Percentiles rank a stretch among this genome's conserved stretches.
Evolutionary conservation across 1,284 basidiomycete species (phyloP).

Genomic region (Gomphus bonarii): DNA sequence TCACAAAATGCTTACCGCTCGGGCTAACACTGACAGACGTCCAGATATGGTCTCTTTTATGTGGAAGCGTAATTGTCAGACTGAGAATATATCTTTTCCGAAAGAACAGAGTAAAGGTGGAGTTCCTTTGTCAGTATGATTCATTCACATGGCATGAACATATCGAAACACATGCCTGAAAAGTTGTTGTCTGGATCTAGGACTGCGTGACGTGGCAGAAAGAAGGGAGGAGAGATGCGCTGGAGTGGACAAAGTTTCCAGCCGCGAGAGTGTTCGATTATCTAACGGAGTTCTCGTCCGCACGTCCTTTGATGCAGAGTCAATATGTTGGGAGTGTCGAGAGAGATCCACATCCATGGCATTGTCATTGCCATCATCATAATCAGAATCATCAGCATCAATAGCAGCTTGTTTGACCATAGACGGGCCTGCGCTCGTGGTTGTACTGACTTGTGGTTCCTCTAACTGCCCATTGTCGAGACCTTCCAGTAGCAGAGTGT

Average conservation of each 20-base stretch:
- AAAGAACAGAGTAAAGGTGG: background rate
- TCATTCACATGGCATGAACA: background rate
- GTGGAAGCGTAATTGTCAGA: background rate
- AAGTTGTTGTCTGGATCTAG: background rate
- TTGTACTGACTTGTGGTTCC: constrained; percentile 24
- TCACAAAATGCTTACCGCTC: constrained; percentile 14
- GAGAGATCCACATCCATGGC: constrained; percentile 6
- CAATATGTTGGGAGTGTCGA: background rate
- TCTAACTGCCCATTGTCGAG: constrained; percentile 46
- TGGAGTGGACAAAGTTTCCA: background rate
- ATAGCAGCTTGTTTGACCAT: background rate
- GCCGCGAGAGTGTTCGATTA: constrained; percentile 3
- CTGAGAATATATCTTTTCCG: constrained; percentile 5
- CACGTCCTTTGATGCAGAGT: background rate
- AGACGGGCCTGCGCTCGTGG: constrained; percentile 13
- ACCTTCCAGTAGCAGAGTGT: constrained; percentile 38
- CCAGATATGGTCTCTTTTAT: constrained; percentile 8
- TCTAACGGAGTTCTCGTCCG: background rate
- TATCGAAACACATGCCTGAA: constrained; percentile 3
- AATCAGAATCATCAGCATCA: constrained; percentile 20
- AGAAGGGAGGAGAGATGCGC: constrained; percentile 3
- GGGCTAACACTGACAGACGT: constrained; percentile 4
- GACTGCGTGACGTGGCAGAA: background rate
- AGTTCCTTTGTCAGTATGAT: background rate
- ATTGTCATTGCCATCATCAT: constrained; percentile 17